Evolutionary conservation across 805 yeast species (phyloP).

Genomic region (Grigorovia yakushimaensis): DNA sequence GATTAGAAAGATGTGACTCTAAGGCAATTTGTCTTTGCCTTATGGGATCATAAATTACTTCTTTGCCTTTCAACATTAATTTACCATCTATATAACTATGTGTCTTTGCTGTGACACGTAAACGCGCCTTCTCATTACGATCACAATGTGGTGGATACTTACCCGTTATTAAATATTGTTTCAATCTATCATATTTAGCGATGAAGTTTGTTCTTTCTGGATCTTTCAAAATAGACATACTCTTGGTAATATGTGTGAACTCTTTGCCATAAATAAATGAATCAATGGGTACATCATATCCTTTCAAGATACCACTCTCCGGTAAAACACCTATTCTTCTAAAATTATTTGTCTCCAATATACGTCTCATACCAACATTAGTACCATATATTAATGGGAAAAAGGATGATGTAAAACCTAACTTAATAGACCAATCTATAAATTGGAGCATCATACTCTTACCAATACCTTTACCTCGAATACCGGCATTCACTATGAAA

Average conservation of each 20-base stretch:
- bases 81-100: constrained; percentile 65
- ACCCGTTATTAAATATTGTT: constrained; percentile 71
- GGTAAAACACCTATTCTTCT: constrained; percentile 69
- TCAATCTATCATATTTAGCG: constrained; percentile 63
- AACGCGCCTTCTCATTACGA: constrained; percentile 78
- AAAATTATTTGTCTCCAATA: constrained; percentile 70
- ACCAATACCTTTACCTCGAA: constrained; percentile 88
- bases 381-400: constrained; percentile 85
- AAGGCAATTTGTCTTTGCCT: constrained; percentile 68
- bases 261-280: constrained; percentile 79
- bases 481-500: constrained; percentile 85
- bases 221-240: constrained; percentile 23
- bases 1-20: constrained; percentile 57
- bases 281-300: constrained; percentile 77
- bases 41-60: constrained; percentile 70
- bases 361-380: constrained; percentile 69
- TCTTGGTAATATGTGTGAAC: constrained; percentile 40
- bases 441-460: constrained; percentile 73
- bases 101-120: constrained; percentile 63
- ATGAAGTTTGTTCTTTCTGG: constrained; percentile 20
- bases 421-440: constrained; percentile 80
- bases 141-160: constrained; percentile 76
- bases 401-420: constrained; percentile 78
- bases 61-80: constrained; percentile 65
- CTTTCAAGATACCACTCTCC: constrained; percentile 83